Conservation (phyloP, 352 stramenopile species). For the Phytophthora foliorum region DNA sequence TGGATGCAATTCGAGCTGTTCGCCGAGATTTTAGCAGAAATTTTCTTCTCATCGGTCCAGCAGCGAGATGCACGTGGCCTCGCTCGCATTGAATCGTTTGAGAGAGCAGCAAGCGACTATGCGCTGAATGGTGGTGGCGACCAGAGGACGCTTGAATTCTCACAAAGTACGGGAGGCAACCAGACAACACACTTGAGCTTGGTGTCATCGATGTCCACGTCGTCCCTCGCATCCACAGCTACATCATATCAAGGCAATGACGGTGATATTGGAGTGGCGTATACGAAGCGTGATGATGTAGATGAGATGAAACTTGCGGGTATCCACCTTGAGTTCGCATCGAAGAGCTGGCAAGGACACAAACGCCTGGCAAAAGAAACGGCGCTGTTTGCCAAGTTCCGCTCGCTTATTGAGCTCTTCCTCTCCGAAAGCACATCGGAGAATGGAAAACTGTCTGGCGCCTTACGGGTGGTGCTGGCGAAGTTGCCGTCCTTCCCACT, state of each 20-base stretch:
- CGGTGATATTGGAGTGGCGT: background rate
- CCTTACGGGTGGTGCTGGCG: slow-evolving; percentile 37
- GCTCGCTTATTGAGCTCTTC: slow-evolving; percentile 62
- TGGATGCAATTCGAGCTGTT: slow-evolving; percentile 86
- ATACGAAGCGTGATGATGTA: slow-evolving; percentile 43
- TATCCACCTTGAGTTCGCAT: slow-evolving; percentile 70
- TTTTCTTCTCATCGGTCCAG: slow-evolving; percentile 68
- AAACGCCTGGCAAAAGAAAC: slow-evolving; percentile 72
- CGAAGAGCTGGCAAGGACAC: slow-evolving; percentile 75
- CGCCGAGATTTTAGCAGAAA: slow-evolving; percentile 68
- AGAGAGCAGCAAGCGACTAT: slow-evolving; percentile 43
- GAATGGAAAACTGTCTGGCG: slow-evolving; percentile 21
- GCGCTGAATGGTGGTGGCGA: slow-evolving; percentile 30
- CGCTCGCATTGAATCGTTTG: slow-evolving; percentile 38
- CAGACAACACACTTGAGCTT: slow-evolving; percentile 18
- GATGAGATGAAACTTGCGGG: slow-evolving; percentile 68
- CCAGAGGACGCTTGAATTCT: slow-evolving; percentile 22
- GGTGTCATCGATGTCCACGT: slow-evolving; percentile 41
- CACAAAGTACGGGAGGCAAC: slow-evolving; percentile 4
- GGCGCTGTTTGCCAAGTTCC: slow-evolving; percentile 58
- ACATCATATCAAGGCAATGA: slow-evolving; percentile 11
- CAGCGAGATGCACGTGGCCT: slow-evolving; percentile 40
- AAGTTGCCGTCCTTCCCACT: slow-evolving; percentile 68
- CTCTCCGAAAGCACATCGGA: slow-evolving; percentile 44
- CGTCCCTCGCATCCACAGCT: slow-evolving; percentile 29